Evolutionary conservation across 2,329 filamentous ascomycete species (phyloP).

Genomic region (Aschersonia sp.): DNA sequence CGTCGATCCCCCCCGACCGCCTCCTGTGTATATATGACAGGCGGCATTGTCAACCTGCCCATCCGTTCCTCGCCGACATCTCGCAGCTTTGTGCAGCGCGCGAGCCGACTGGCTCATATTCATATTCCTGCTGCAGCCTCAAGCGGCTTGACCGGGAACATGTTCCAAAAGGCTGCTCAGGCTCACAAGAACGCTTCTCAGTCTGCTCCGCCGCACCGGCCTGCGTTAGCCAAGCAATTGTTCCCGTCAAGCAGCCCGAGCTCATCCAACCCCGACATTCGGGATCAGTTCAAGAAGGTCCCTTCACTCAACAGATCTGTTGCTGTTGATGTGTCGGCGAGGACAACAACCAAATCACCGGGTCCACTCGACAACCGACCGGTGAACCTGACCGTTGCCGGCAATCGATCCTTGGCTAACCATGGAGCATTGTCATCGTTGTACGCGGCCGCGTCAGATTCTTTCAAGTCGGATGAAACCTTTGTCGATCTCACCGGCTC

Average conservation of each 20-base stretch:
- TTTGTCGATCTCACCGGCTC: conserved; percentile 20
- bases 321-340: conserved; percentile 21
- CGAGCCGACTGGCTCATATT: conserved; percentile 11
- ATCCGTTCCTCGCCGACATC: conserved; percentile 22
- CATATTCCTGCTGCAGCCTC: conserved; percentile 6
- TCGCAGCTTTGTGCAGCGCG: conserved; percentile 11
- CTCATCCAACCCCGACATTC: conserved; percentile 29
- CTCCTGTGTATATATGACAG: conserved; percentile 18
- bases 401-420: conserved; percentile 1
- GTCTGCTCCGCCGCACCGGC: conserved; percentile 13
- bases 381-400: conserved; percentile 15
- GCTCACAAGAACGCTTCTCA: conserved; percentile 13
- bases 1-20: neutral
- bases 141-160: conserved; percentile 1
- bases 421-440: conserved; percentile 13
- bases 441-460: conserved; percentile 27
- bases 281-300: conserved; percentile 32
- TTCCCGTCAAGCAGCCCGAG: conserved; percentile 43
- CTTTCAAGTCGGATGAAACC: conserved; percentile 24
- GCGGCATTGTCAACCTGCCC: conserved; percentile 15
- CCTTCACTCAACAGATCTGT: conserved; percentile 19
- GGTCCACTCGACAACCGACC: conserved; percentile 15
- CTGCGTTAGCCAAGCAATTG: conserved; percentile 31
- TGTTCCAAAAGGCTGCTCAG: conserved; percentile 7
- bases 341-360: conserved; percentile 14